These are phyloP conservation scores for Boeremia lycopersici DNA, from an alignment of 2,329 filamentous ascomycete species.

Conservation along the genomic window DNA sequence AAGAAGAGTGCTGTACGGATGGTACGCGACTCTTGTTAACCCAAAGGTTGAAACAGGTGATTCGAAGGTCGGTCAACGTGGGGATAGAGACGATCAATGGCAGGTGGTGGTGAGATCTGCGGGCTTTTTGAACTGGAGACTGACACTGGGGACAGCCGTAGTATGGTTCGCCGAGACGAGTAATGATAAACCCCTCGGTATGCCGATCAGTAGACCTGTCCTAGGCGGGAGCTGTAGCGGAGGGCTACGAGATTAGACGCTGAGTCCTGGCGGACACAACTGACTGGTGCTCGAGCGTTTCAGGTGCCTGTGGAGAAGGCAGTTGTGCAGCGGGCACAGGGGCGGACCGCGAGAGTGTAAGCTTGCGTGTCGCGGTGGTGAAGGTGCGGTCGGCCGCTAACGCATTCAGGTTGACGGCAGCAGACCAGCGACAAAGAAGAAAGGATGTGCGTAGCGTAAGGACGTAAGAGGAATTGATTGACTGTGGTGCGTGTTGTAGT, in stretches of 20 bases:
- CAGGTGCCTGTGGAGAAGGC: constrained; percentile 44
- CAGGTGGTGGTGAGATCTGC: constrained; percentile 57
- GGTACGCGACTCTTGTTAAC: constrained; percentile 27
- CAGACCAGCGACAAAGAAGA: constrained; percentile 42
- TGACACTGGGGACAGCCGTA: constrained; percentile 46
- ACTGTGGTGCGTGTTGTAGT: constrained; percentile 29
- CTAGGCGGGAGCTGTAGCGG: constrained; percentile 44
- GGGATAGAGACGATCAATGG: constrained; percentile 54
- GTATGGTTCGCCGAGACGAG: constrained; percentile 39
- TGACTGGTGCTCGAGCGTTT: constrained; percentile 48
- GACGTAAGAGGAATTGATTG: constrained; percentile 43
- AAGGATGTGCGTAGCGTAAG: constrained; percentile 38
- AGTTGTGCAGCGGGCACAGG: constrained; percentile 34
- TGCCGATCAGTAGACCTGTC: constrained; percentile 46
- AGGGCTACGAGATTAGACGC: constrained; percentile 45
- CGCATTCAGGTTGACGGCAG: constrained; percentile 30
- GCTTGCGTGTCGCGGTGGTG: constrained; percentile 35
- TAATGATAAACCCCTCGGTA: constrained; percentile 45
- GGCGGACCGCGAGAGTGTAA: constrained; percentile 29
- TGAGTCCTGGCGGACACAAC: constrained; percentile 36
- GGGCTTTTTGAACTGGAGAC: constrained; percentile 49
- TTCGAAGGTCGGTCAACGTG: constrained; percentile 52
- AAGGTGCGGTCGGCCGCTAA: constrained; percentile 27
- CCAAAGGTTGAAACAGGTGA: constrained; percentile 43
- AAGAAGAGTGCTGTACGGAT: constrained; percentile 36